Base-by-base conservation (phyloP, 2,329 filamentous ascomycete genomes). In the Colletotrichum acutatum region DNA sequence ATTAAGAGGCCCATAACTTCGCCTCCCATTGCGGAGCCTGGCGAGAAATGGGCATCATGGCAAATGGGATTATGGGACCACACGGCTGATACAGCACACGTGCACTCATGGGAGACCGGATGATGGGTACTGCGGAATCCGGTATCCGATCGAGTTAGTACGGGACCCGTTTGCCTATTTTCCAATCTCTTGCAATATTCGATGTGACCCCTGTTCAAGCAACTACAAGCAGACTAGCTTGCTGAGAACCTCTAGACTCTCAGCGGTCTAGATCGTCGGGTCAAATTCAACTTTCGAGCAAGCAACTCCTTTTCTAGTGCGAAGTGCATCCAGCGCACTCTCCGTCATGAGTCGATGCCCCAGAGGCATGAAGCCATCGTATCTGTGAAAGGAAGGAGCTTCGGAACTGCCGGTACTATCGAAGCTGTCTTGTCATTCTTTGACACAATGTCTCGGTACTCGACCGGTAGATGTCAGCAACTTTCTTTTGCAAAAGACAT, bases 1-100 rank as follows among this genome's bases (percentile, higher is more conserved):
- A 67, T 57, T 34, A 49, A 67, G 32, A 30, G 64, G 68, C 34
- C 68, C 61, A 71, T 56, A 67, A 56, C 46, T 57, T 16, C 59
- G 46, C 16, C 30, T 26, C 42, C 16, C 7, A n/a, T 46, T n/a
- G 68, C 56, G 68, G 68, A 61, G 46, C 42, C 19, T 4, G 42
- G 8, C 46, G 11, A 16, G 49, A 71, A 54, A 49, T 46, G 53
- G 63, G 56, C n/a, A 59, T 56, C 46, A 71, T 28, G 63, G 68
- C 37, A 19, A 19, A 42, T 42, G 37, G 37, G 37, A 19, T 42
- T 42, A 71, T 46, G 63, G 68, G 46, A 46, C 63, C 63, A 46
- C 42, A 49, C 19, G 42, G 42, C 14, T 58, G 46, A 54, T 46
- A 32, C 42, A 49, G 19, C 56, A 71, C 68, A 60, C 56, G 42